phyloP scores from a whole-genome alignment of 129 eudicot genomes.

The Arctium minus region DNA sequence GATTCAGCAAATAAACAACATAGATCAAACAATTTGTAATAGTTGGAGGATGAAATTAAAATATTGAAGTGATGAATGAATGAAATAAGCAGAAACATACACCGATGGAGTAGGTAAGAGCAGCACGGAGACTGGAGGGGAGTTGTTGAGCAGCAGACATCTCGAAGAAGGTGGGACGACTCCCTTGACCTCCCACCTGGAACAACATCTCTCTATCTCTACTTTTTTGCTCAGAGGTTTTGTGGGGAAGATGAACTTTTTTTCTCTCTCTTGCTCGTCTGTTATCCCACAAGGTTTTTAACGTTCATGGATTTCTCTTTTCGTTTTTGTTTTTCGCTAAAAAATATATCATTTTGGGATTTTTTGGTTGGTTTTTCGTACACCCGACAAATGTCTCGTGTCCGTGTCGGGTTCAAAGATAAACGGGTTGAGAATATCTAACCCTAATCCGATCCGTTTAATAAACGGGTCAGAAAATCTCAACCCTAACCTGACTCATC shows the following conservation, averaged over 20 bases:
- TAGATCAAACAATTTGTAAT: background rate
- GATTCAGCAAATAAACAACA: background rate
- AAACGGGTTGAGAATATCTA: too few species aligned
- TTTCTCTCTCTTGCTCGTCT: background rate
- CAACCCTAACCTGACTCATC: too few species aligned
- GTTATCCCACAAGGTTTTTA: slow-evolving; percentile 4
- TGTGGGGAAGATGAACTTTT: slow-evolving; percentile 11
- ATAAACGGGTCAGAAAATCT: too few species aligned
- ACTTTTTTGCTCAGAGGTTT: background rate
- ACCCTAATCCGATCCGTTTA: too few species aligned
- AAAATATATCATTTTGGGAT: too few species aligned
- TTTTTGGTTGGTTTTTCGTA: background rate
- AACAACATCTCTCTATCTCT: slow-evolving; percentile 61
- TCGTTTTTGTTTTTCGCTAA: background rate
- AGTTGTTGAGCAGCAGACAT: slow-evolving; percentile 99
- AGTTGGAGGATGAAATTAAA: background rate
- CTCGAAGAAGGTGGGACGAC: slow-evolving; percentile 98
- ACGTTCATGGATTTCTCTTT: background rate
- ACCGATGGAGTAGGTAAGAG: slow-evolving; percentile 94
- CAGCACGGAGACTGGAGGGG: slow-evolving; percentile 97
- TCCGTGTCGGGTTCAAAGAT: too few species aligned
- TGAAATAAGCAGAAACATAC: slow-evolving; percentile 26
- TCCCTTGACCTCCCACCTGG: slow-evolving; percentile 99
- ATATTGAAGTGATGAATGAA: background rate
- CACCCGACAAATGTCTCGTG: too few species aligned